Percentiles rank a stretch among this genome's conserved stretches.
These are phyloP conservation scores for Noccaea caerulescens DNA, from an alignment of 345 rosid genomes.

Conservation along the genomic window DNA sequence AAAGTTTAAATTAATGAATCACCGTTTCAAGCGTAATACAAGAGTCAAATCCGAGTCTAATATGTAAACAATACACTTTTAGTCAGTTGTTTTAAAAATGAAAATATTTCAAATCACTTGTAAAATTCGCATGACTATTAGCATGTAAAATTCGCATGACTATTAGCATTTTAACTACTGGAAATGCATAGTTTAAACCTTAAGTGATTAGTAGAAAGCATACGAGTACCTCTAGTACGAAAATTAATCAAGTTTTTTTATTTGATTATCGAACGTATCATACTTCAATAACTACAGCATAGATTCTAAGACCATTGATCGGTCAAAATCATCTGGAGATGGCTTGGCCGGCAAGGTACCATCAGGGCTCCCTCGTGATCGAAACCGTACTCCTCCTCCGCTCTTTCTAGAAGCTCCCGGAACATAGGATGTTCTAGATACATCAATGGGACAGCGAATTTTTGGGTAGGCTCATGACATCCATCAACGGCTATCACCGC, in stretches of 20 bases:
- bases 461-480: slow-evolving; percentile 47
- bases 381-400: slow-evolving; percentile 55
- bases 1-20: not conserved
- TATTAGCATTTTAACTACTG: not conserved
- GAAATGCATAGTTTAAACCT: not conserved
- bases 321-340: slow-evolving; percentile 47
- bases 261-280: not conserved
- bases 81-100: not conserved
- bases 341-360: slow-evolving; percentile 52
- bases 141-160: not conserved
- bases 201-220: not conserved
- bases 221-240: not conserved
- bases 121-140: not conserved
- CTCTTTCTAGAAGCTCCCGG: slow-evolving; percentile 44
- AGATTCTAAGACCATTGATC: slow-evolving; percentile 28
- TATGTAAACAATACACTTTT: not conserved
- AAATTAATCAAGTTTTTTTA: slow-evolving; percentile 14
- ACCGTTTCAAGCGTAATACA: not conserved
- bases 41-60: not conserved
- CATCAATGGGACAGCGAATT: slow-evolving; percentile 60
- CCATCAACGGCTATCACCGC: slow-evolving; percentile 64
- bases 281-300: slow-evolving; percentile 5
- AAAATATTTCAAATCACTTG: not conserved
- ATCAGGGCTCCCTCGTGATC: slow-evolving; percentile 49
- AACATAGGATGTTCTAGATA: slow-evolving; percentile 56